Percentiles rank a stretch among this genome's conserved stretches.
Conservation (phyloP, 2,329 filamentous ascomycete genomes). For the Botryotinia calthae region DNA sequence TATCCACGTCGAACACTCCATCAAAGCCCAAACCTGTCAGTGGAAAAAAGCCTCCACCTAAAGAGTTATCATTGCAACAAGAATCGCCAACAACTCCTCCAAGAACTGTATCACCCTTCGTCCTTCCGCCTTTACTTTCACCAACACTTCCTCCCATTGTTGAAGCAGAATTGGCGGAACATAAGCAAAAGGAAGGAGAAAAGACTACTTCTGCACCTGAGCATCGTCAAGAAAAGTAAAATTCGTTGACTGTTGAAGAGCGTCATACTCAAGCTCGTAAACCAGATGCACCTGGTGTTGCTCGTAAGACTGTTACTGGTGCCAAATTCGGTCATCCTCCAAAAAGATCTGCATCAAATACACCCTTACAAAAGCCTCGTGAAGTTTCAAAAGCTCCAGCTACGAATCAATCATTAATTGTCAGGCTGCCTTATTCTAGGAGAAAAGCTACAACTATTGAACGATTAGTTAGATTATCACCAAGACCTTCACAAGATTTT, state of each 20-base stretch:
- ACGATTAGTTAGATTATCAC: conserved; percentile 32
- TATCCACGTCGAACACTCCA: conserved; percentile 25
- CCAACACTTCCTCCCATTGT: conserved; percentile 36
- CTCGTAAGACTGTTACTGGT: conserved; percentile 34
- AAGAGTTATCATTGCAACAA: conserved; percentile 4
- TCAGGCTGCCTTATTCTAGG: conserved; percentile 38
- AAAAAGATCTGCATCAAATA: conserved; percentile 31
- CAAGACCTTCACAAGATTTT: conserved; percentile 24
- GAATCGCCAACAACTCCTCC: conserved; percentile 24
- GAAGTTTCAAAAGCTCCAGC: neutral
- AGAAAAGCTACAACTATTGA: conserved; percentile 31
- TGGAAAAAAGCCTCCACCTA: conserved; percentile 13
- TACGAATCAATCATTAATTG: conserved; percentile 27
- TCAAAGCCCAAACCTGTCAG: conserved; percentile 25
- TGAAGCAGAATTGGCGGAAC: conserved; percentile 33
- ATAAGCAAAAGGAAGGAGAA: conserved; percentile 21
- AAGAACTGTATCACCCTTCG: conserved; percentile 21
- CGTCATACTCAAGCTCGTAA: conserved; percentile 37
- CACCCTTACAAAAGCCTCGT: conserved; percentile 22
- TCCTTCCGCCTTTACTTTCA: conserved; percentile 35
- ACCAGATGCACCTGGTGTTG: conserved; percentile 37
- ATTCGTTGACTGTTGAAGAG: conserved; percentile 34
- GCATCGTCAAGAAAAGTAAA: conserved; percentile 13
- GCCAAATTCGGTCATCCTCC: conserved; percentile 37
- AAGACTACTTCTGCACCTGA: conserved; percentile 16